Percentiles rank a stretch among this genome's conserved stretches.
phyloP scores from a whole-genome alignment of 805 yeast species.

The Schwanniomyces sp. region DNA sequence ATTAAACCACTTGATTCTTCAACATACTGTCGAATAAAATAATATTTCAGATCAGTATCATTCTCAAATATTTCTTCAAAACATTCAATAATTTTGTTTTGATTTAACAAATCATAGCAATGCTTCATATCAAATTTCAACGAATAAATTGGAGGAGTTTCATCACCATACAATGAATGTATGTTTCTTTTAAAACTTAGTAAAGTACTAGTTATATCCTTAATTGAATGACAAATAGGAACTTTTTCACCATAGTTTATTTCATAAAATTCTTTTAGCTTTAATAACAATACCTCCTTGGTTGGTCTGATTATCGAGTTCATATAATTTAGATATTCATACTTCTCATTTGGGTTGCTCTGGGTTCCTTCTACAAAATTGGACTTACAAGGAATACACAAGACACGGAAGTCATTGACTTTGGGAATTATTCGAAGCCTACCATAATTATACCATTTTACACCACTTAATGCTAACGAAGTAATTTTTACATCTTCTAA shows the following conservation, averaged over 20 bases:
- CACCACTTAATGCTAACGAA: neutral
- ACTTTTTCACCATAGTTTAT: constrained; percentile 7
- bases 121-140: constrained; percentile 74
- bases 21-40: constrained; percentile 17
- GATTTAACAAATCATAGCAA: constrained; percentile 75
- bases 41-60: constrained; percentile 16
- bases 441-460: constrained; percentile 27
- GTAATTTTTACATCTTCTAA: constrained; percentile 16
- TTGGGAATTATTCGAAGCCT: constrained; percentile 60
- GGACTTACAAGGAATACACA: constrained; percentile 49
- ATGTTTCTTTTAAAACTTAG: constrained; percentile 31
- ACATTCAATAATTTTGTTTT: constrained; percentile 35
- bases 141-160: constrained; percentile 42
- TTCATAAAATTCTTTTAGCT: constrained; percentile 1
- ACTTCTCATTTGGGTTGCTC: constrained; percentile 28
- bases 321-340: constrained; percentile 26
- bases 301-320: constrained; percentile 46
- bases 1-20: constrained; percentile 9
- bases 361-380: neutral
- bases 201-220: constrained; percentile 45
- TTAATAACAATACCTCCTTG: constrained; percentile 16
- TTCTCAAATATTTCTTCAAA: constrained; percentile 27
- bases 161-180: constrained; percentile 4
- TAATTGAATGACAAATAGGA: constrained; percentile 40
- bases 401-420: constrained; percentile 54